phyloP scores from a whole-genome alignment of 2,329 filamentous ascomycete genomes.

The Raffaelea albimanens region DNA sequence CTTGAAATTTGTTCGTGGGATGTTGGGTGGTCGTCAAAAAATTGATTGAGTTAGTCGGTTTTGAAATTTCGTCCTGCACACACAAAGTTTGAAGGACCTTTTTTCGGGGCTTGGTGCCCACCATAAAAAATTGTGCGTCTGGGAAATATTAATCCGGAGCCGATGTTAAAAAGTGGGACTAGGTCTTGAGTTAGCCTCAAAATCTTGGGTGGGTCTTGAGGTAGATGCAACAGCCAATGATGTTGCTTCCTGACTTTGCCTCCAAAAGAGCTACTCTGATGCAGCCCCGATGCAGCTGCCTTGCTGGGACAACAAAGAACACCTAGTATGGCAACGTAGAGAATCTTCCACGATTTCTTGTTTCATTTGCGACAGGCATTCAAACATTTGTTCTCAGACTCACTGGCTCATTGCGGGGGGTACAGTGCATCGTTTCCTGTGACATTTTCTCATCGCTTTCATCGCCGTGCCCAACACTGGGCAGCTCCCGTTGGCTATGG shows the following conservation, averaged over 20 bases:
- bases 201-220: neutral
- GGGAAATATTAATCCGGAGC: conserved; percentile 7
- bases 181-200: neutral
- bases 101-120: conserved; percentile 8
- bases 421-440: too few species aligned
- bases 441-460: neutral
- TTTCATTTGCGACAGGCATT: too few species aligned
- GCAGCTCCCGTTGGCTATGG: conserved; percentile 40
- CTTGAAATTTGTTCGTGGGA: conserved; percentile 16
- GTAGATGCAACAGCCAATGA: neutral
- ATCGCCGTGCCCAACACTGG: too few species aligned
- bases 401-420: too few species aligned
- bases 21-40: conserved; percentile 11
- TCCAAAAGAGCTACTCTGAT: too few species aligned
- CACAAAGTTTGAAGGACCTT: conserved; percentile 5
- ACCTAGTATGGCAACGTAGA: too few species aligned
- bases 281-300: too few species aligned
- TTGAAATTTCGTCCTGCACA: conserved; percentile 6
- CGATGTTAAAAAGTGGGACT: neutral
- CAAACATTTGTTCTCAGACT: too few species aligned
- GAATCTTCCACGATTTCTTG: too few species aligned
- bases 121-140: conserved; percentile 12
- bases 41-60: conserved; percentile 11
- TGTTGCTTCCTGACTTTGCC: too few species aligned
- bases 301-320: too few species aligned